Evolutionary conservation across 2,329 filamentous ascomycete genomes (phyloP).

Genomic region (Pezizomycotina sp.): DNA sequence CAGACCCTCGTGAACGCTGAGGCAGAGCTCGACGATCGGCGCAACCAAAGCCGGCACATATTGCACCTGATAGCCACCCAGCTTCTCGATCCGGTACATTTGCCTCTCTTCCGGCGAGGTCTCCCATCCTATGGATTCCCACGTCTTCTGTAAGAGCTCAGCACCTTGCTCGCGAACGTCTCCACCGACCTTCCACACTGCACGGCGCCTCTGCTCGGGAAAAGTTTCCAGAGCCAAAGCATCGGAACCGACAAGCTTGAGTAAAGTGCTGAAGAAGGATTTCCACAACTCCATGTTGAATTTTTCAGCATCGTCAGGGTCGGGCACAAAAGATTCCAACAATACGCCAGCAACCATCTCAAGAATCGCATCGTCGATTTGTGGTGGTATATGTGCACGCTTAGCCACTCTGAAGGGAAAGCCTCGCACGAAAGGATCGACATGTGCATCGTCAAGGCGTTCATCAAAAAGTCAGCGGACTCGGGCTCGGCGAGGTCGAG

Average conservation of each 20-base stretch:
- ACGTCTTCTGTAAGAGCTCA: slow-evolving; percentile 64
- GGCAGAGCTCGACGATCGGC: slow-evolving; percentile 80
- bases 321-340: slow-evolving; percentile 66
- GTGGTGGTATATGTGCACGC: slow-evolving; percentile 82
- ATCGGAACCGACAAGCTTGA: slow-evolving; percentile 78
- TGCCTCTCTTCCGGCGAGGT: slow-evolving; percentile 60
- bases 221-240: slow-evolving; percentile 86
- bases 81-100: slow-evolving; percentile 61
- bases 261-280: slow-evolving; percentile 71
- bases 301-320: slow-evolving; percentile 75
- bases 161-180: slow-evolving; percentile 88
- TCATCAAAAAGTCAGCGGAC: slow-evolving; percentile 56
- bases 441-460: slow-evolving; percentile 67
- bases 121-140: slow-evolving; percentile 96
- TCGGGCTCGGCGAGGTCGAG: slow-evolving; percentile 61
- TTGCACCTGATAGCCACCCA: slow-evolving; percentile 95
- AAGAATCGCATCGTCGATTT: slow-evolving; percentile 71
- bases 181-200: slow-evolving; percentile 97
- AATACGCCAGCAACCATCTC: slow-evolving; percentile 68
- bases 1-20: slow-evolving; percentile 86
- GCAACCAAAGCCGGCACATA: slow-evolving; percentile 86
- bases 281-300: slow-evolving; percentile 95
- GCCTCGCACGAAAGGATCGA: slow-evolving; percentile 80
- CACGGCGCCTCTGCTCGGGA: slow-evolving; percentile 85
- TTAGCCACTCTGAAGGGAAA: slow-evolving; percentile 80